phyloP scores from a whole-genome alignment of 1,284 basidiomycete genomes.

The Ceratorhiza oryzae-sativae region DNA sequence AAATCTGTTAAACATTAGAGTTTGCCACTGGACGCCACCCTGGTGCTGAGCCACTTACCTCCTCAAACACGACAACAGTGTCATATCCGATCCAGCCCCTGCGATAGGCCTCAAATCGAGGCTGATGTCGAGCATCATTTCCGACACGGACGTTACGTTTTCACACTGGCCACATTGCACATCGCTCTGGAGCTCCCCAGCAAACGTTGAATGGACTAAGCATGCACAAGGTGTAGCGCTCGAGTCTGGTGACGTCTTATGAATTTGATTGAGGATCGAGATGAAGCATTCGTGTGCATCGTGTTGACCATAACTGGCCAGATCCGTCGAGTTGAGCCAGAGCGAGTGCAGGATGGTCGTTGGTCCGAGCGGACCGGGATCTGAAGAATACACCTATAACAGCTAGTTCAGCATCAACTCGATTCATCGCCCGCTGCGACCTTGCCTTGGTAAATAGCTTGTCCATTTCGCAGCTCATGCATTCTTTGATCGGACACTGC shows the following conservation, averaged over 20 bases:
- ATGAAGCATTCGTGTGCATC: slow-evolving; percentile 94
- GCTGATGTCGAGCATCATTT: slow-evolving; percentile 92
- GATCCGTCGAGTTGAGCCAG: slow-evolving; percentile 79
- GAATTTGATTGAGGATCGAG: slow-evolving; percentile 81
- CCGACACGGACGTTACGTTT: slow-evolving; percentile 78
- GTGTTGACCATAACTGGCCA: slow-evolving; percentile 92
- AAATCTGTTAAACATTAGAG: slow-evolving; percentile 57
- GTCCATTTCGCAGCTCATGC: slow-evolving; percentile 96
- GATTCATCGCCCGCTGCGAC: not conserved
- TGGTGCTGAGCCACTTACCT: slow-evolving; percentile 55
- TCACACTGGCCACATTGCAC: slow-evolving; percentile 82
- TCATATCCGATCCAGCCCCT: slow-evolving; percentile 52
- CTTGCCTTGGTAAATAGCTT: slow-evolving; percentile 80
- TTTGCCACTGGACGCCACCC: slow-evolving; percentile 40
- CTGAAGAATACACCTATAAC: slow-evolving; percentile 72
- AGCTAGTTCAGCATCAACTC: slow-evolving; percentile 48
- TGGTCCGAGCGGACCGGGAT: slow-evolving; percentile 78
- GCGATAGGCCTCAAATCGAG: slow-evolving; percentile 77
- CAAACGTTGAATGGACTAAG: slow-evolving; percentile 91
- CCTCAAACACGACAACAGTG: slow-evolving; percentile 72
- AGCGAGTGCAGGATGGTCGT: slow-evolving; percentile 84
- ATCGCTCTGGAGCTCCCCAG: slow-evolving; percentile 86
- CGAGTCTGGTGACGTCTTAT: slow-evolving; percentile 74
- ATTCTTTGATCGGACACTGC: slow-evolving; percentile 75
- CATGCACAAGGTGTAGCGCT: slow-evolving; percentile 85